Evolutionary conservation across 2,329 filamentous ascomycete genomes (phyloP).

Genomic region (Tolypocladium amazonense): DNA sequence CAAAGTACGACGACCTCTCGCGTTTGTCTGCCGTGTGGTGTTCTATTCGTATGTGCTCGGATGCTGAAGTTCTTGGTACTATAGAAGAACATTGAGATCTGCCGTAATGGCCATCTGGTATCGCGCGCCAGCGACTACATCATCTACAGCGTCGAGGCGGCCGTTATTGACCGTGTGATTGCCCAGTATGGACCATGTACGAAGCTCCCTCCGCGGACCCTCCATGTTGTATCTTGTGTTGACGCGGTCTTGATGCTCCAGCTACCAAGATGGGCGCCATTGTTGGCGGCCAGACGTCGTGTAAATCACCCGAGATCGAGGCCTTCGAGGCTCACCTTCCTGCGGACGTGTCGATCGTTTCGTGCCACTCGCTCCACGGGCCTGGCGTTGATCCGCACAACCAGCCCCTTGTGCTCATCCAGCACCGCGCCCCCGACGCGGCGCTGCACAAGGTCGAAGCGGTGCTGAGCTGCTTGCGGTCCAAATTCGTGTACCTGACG

Average conservation of each 20-base stretch:
- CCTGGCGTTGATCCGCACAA: constrained; percentile 79
- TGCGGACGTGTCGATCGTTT: constrained; percentile 81
- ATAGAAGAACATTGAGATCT: constrained; percentile 72
- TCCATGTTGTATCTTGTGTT: background rate
- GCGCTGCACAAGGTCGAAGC: constrained; percentile 70
- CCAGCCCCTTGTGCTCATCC: constrained; percentile 87
- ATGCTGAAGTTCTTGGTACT: constrained; percentile 36
- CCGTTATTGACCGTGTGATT: constrained; percentile 78
- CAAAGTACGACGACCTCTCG: constrained; percentile 53
- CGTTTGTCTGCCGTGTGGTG: background rate
- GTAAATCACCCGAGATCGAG: constrained; percentile 91
- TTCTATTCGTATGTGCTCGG: constrained; percentile 11
- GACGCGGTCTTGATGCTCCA: constrained; percentile 23
- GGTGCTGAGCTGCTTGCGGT: constrained; percentile 73
- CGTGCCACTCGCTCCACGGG: constrained; percentile 92
- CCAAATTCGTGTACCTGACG: constrained; percentile 78
- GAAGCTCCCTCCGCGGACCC: constrained; percentile 7
- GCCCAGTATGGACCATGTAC: constrained; percentile 85
- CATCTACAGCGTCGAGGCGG: constrained; percentile 96
- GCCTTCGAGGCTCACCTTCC: constrained; percentile 89
- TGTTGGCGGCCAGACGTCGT: constrained; percentile 94
- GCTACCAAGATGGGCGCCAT: constrained; percentile 93
- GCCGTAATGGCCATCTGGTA: constrained; percentile 89
- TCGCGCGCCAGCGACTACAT: constrained; percentile 96
- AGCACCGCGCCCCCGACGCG: constrained; percentile 73